Evolutionary conservation across 2,329 filamentous ascomycete species (phyloP), one percentile per base, ranked within the genome.

Genomic region (Xylaria sp.): DNA sequence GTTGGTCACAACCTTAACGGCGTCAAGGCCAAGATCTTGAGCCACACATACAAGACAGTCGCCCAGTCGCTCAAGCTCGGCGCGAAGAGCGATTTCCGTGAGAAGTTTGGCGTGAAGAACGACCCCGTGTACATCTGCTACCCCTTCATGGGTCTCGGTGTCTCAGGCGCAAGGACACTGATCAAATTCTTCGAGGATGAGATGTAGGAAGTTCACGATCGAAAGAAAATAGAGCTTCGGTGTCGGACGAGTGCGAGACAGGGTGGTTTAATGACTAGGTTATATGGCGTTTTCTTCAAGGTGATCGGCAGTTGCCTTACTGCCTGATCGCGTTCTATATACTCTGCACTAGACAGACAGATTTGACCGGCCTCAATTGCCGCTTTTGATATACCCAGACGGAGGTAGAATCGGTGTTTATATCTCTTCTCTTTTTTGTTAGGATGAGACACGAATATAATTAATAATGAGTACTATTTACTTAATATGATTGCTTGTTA

Each of bases 71-170:
- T 78, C 3, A 74, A 59, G 28, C 68, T 79, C 83, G 82, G 97
- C 57, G 91, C 93, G 49, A 92, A 92, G 75, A 93, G 94, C 63
- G 93, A 94, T 79, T 97, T 97, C 83, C 86, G 94, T 69, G 91
- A 93, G 83, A 97, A 97, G 86, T 89, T 97, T 79, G 94, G 94
- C 62, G 92, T 92, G 4, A 84, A 89, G 66, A 93, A 94, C 69
- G 94, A 97, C 76, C 89, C 92, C 57, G 89, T 95, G 33, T 97
- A 93, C 80, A 93, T 97, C 73, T 94, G 93, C 77, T 97, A 97
- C 81, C 94, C 94, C 48, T 90, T 92, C 66, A 90, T 94, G 76
- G 94, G 94, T 7, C 85, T 97, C 33, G 93, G 93, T 1, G 89
- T 94, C 54, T 88, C 90, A 70, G 94, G 94, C 51, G 89, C 94